phyloP scores from a whole-genome alignment of 1,284 basidiomycete species.

The Neonothopanus nambi region DNA sequence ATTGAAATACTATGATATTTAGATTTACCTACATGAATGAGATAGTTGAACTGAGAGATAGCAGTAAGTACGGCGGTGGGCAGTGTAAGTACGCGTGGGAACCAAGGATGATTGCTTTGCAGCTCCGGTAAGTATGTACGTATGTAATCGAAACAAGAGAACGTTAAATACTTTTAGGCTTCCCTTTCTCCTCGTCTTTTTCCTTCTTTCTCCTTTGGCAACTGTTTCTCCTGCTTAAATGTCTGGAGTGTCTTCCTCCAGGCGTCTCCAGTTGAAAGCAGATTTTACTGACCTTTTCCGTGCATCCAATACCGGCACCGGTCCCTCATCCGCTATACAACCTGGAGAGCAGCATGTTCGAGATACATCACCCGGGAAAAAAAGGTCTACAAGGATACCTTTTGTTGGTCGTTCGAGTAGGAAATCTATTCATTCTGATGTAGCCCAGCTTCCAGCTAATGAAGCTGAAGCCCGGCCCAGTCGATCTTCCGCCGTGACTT shows the following conservation, averaged over 20 bases:
- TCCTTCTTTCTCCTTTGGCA: conserved; percentile 17
- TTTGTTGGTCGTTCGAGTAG: conserved; percentile 43
- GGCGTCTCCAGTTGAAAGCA: conserved; percentile 44
- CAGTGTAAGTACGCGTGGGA: too few relatives aligned
- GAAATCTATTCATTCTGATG: conserved; percentile 38
- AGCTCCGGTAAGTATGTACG: too few relatives aligned
- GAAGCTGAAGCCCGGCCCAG: neutral
- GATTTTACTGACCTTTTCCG: conserved; percentile 55
- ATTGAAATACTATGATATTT: too few relatives aligned
- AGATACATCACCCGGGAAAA: conserved; percentile 26
- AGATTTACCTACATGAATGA: too few relatives aligned
- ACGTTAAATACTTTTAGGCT: neutral
- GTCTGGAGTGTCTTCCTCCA: conserved; percentile 39
- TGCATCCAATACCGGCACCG: conserved; percentile 24
- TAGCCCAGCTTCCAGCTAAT: conserved; percentile 20
- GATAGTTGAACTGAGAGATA: too few relatives aligned
- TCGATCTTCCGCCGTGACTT: conserved; percentile 7
- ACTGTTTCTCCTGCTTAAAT: conserved; percentile 24
- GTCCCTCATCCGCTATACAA: conserved; percentile 29
- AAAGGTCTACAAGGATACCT: conserved; percentile 41
- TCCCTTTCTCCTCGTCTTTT: conserved; percentile 8
- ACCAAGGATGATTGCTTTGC: too few relatives aligned
- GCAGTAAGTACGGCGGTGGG: too few relatives aligned
- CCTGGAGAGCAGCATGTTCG: too few relatives aligned
- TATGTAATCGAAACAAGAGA: too few relatives aligned